Conservation (phyloP, 306 rosid species). For the Quercus robur region DNA sequence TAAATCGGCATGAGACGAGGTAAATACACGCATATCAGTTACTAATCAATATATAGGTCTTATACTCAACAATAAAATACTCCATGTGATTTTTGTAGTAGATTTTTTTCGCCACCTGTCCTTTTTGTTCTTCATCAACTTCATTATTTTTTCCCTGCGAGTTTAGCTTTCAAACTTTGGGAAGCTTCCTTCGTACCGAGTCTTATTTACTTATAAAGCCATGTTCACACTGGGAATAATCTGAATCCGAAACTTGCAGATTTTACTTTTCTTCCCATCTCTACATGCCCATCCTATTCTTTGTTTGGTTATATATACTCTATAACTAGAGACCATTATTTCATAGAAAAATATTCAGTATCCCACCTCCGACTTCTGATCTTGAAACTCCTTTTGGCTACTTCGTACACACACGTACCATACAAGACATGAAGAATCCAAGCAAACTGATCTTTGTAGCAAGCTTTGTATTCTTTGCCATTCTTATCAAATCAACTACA, state of each 20-base stretch:
- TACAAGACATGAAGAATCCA: conserved; percentile 33
- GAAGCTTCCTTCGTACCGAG: neutral
- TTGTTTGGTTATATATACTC: neutral
- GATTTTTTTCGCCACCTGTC: too few relatives aligned
- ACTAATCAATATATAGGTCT: too few relatives aligned
- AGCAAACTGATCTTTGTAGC: conserved; percentile 9
- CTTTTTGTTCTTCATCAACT: too few relatives aligned
- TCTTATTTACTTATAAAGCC: neutral
- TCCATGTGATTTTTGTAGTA: too few relatives aligned
- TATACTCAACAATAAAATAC: too few relatives aligned
- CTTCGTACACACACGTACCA: neutral
- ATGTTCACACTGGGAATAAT: neutral
- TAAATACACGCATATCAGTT: too few relatives aligned
- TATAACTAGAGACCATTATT: neutral
- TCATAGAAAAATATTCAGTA: neutral
- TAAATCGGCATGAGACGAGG: too few relatives aligned
- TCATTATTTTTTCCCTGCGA: too few relatives aligned
- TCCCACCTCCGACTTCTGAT: neutral
- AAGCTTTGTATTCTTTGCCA: conserved; percentile 6
- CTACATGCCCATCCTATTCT: neutral
- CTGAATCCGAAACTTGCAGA: neutral
- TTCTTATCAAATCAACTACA: conserved; percentile 15
- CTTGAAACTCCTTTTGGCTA: neutral
- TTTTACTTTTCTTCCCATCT: neutral
- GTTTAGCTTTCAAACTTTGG: too few relatives aligned